Evolutionary conservation across 1,284 basidiomycete genomes (phyloP).

Genomic region (Lentinula novae-zelandiae): DNA sequence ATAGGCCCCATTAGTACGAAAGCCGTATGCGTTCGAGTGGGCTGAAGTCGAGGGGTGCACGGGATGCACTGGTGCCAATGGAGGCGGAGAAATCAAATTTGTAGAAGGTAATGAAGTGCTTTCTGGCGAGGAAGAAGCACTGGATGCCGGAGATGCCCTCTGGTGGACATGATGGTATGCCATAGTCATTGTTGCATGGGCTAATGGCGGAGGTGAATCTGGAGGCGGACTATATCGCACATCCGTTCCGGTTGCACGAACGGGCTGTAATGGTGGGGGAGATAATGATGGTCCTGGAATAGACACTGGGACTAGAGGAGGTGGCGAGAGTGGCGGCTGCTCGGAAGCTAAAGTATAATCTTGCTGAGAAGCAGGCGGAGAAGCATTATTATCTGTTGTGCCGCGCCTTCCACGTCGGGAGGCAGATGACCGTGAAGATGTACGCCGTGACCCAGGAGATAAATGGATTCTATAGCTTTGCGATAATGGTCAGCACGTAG

Average conservation of each 20-base stretch:
- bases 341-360: not conserved
- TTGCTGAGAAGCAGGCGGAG: not conserved
- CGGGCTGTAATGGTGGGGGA: slow-evolving; percentile 46
- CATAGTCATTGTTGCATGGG: slow-evolving; percentile 36
- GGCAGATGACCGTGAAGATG: slow-evolving; percentile 51
- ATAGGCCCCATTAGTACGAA: slow-evolving; percentile 38
- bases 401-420: slow-evolving; percentile 24
- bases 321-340: slow-evolving; percentile 29
- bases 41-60: slow-evolving; percentile 37
- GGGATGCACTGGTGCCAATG: slow-evolving; percentile 43
- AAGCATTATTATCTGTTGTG: not conserved
- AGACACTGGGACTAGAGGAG: slow-evolving; percentile 42
- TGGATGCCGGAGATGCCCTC: slow-evolving; percentile 22
- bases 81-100: slow-evolving; percentile 32
- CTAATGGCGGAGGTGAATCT: slow-evolving; percentile 39
- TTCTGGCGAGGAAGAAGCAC: slow-evolving; percentile 17
- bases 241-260: slow-evolving; percentile 15
- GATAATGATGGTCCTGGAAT: slow-evolving; percentile 30
- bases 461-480: slow-evolving; percentile 68
- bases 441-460: slow-evolving; percentile 65
- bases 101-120: slow-evolving; percentile 22
- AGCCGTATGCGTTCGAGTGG: slow-evolving; percentile 26
- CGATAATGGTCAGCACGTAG: slow-evolving; percentile 10
- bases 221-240: slow-evolving; percentile 26
- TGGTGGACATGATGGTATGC: slow-evolving; percentile 14